These are phyloP conservation scores for Stagonosporopsis vannaccii DNA, from an alignment of 2,329 filamentous ascomycete genomes.

Conservation along the genomic window DNA sequence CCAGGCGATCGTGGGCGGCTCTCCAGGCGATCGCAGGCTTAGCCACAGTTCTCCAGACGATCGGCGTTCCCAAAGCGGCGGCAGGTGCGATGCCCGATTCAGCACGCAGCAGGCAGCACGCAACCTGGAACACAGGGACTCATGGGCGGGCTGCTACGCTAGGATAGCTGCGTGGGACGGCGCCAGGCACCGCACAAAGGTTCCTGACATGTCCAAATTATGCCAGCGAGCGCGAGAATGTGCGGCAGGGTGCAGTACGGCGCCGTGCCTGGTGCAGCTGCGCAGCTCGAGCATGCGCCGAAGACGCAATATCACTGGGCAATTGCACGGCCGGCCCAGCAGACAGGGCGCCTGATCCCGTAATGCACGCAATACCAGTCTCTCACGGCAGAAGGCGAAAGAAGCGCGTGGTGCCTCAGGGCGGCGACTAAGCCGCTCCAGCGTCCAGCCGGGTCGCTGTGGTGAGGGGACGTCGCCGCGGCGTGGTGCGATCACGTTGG, in stretches of 20 bases:
- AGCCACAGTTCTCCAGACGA: conserved; percentile 33
- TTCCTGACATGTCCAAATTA: conserved; percentile 16
- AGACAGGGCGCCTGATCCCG: conserved; percentile 12
- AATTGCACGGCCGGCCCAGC: neutral
- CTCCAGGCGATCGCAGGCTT: conserved; percentile 36
- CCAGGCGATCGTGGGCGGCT: conserved; percentile 28
- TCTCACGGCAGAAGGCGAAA: conserved; percentile 12
- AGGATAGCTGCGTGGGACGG: conserved; percentile 21
- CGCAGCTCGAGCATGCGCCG: conserved; percentile 16
- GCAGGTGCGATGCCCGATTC: conserved; percentile 31
- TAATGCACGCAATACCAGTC: conserved; percentile 1
- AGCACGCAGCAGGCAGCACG: conserved; percentile 11
- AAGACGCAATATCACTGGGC: conserved; percentile 1
- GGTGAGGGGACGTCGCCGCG: conserved; percentile 16
- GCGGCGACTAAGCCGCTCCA: conserved; percentile 20
- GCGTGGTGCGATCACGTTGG: conserved; percentile 26
- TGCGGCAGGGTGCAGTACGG: neutral
- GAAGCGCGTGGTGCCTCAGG: conserved; percentile 21
- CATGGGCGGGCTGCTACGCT: conserved; percentile 18
- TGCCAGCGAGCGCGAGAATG: conserved; percentile 2
- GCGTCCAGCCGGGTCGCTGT: conserved; percentile 23
- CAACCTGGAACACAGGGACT: conserved; percentile 10
- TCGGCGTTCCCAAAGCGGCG: conserved; percentile 33
- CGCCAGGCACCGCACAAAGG: conserved; percentile 37
- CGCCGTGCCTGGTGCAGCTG: conserved; percentile 3